phyloP scores from a whole-genome alignment of 306 rosid species.

The Rosa lucieae region DNA sequence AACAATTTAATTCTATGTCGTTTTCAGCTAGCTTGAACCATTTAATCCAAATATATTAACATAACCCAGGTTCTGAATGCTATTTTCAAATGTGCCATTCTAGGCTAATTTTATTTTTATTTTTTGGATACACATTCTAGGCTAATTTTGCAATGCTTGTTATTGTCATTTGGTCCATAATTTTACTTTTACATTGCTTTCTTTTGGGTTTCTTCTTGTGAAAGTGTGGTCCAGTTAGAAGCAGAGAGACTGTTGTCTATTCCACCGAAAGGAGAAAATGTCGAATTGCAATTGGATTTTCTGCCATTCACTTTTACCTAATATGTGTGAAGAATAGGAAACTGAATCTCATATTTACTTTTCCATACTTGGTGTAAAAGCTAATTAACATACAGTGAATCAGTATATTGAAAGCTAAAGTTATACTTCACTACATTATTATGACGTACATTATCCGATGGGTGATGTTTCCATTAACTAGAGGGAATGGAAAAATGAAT shows the following conservation, averaged over 20 bases:
- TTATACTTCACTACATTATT: background rate
- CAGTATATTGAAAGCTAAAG: background rate
- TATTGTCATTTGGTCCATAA: background rate
- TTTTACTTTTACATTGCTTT: background rate
- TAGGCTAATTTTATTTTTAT: background rate
- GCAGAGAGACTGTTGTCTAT: background rate
- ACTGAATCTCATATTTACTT: background rate
- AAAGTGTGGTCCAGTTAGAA: background rate
- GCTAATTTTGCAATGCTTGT: background rate
- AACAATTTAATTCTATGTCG: background rate
- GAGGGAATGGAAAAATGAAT: background rate
- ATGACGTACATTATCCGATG: background rate
- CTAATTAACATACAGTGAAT: background rate
- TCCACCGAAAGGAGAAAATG: background rate
- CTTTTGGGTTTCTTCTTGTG: background rate
- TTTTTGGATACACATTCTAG: no score
- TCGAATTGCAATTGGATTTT: background rate
- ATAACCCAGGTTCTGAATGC: background rate
- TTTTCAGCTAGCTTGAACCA: background rate
- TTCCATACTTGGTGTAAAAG: slow-evolving; percentile 9
- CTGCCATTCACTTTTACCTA: background rate
- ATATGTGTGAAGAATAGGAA: background rate
- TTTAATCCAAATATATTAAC: background rate
- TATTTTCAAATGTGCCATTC: background rate
- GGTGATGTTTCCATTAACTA: background rate